Conservation (phyloP, 768 basidiomycete species). For the Pisolithus marmoratus region DNA sequence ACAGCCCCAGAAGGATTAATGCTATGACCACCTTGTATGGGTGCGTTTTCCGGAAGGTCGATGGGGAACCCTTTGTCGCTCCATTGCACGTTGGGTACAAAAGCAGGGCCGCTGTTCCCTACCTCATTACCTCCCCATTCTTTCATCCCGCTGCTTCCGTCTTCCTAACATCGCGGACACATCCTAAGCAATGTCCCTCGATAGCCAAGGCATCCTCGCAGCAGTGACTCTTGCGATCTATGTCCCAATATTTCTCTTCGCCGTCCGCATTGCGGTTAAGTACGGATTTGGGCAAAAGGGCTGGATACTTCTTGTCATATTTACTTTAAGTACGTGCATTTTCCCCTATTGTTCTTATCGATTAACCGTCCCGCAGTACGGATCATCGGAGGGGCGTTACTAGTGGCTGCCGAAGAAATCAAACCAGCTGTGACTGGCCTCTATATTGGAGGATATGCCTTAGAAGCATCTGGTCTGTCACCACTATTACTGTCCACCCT, state of each 20-base stretch:
- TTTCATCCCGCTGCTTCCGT: background rate
- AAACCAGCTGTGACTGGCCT: constrained; percentile 36
- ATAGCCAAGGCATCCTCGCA: constrained; percentile 46
- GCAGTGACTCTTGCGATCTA: constrained; percentile 58
- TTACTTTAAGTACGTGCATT: constrained; percentile 44
- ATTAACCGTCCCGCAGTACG: constrained; percentile 38
- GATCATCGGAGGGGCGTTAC: constrained; percentile 49
- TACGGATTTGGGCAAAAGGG: constrained; percentile 57
- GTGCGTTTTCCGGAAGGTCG: too few relatives aligned
- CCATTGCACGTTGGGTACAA: constrained; percentile 2
- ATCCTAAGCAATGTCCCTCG: constrained; percentile 27
- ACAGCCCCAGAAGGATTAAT: too few relatives aligned
- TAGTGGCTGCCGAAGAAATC: constrained; percentile 48
- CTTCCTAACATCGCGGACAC: background rate
- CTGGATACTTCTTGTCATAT: constrained; percentile 63
- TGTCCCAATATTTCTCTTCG: constrained; percentile 45
- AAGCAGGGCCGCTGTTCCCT: constrained; percentile 7
- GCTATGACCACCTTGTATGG: too few relatives aligned
- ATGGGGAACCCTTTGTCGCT: background rate
- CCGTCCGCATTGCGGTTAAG: constrained; percentile 40
- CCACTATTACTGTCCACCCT: constrained; percentile 34
- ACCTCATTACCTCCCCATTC: background rate
- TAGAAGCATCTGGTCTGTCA: constrained; percentile 35
- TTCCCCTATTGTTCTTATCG: background rate
- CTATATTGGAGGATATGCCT: constrained; percentile 46